A percentile compares a stretch with the other conserved stretches of the same genome.
Evolutionary conservation across 2,329 filamentous ascomycete genomes (phyloP).

Genomic region (Sporothrix protearum): DNA sequence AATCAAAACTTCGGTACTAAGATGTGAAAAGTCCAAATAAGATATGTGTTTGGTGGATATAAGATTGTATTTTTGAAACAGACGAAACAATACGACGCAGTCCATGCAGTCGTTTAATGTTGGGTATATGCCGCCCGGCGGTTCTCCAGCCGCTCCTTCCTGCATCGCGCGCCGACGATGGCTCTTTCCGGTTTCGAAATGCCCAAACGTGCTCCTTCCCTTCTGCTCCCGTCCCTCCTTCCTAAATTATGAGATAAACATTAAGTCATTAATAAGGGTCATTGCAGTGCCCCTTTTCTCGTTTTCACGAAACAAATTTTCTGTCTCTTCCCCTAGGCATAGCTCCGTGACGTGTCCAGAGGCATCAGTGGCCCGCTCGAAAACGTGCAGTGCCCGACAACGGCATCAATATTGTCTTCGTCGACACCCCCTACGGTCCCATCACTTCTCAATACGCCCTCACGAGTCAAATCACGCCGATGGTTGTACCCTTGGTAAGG

Average conservation of each 20-base stretch:
- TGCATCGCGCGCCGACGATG: constrained; percentile 6
- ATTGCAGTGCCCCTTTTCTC: background rate
- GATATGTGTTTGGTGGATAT: too few species aligned
- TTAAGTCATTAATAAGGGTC: background rate
- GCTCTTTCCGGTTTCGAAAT: background rate
- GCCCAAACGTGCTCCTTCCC: background rate
- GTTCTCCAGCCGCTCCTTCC: constrained; percentile 12
- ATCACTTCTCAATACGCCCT: constrained; percentile 28
- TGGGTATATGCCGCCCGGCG: constrained; percentile 9
- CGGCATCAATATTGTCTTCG: constrained; percentile 15
- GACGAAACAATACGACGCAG: background rate
- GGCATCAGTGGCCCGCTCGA: constrained; percentile 38
- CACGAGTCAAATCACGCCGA: constrained; percentile 27
- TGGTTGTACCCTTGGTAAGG: constrained; percentile 32
- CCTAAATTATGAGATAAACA: background rate
- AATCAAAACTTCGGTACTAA: background rate
- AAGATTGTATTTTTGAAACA: too few species aligned
- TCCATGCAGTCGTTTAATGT: background rate
- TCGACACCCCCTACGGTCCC: background rate
- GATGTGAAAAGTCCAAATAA: too few species aligned
- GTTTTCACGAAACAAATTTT: background rate
- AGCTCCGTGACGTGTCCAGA: constrained; percentile 39
- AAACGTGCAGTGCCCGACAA: constrained; percentile 45
- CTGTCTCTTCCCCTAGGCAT: constrained; percentile 34
- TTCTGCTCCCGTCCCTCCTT: background rate